Conservation (phyloP, 202 grass and related monocot genomes). For the Schoenoplectus triqueter region DNA sequence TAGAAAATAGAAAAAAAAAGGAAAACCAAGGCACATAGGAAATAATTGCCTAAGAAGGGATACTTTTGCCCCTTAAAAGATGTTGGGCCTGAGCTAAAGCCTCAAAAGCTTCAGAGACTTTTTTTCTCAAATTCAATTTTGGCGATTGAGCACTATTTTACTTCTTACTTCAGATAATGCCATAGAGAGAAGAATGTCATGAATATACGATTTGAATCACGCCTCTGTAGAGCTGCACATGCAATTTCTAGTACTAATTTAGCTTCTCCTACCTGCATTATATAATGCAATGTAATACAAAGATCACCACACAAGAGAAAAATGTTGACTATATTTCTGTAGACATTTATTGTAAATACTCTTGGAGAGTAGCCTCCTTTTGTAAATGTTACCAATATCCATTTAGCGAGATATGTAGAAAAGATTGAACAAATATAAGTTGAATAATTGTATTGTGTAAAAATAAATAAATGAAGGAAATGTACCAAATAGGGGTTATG, state of each 20-base stretch:
- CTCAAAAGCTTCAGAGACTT: conserved; percentile 91
- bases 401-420: too few species aligned
- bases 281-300: conserved; percentile 16
- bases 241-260: conserved; percentile 87
- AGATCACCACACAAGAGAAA: neutral
- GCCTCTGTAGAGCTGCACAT: conserved; percentile 55
- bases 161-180: conserved; percentile 89
- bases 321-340: neutral
- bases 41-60: conserved; percentile 71
- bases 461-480: too few species aligned
- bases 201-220: conserved; percentile 80
- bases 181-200: conserved; percentile 90
- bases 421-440: too few species aligned
- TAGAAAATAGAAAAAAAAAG: conserved; percentile 39
- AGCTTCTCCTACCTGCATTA: conserved; percentile 87
- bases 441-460: too few species aligned
- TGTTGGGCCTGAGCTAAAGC: conserved; percentile 89
- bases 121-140: conserved; percentile 89
- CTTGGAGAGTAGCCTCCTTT: neutral
- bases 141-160: conserved; percentile 71
- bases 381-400: neutral
- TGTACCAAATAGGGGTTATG: too few species aligned
- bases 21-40: conserved; percentile 34
- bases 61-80: conserved; percentile 77
- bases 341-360: conserved; percentile 22